Percentiles rank a stretch among this genome's conserved stretches.
These are phyloP conservation scores for Plasmodium cynomolgi DNA, from an alignment of 169 alveolate species.

Conservation along the genomic window DNA sequence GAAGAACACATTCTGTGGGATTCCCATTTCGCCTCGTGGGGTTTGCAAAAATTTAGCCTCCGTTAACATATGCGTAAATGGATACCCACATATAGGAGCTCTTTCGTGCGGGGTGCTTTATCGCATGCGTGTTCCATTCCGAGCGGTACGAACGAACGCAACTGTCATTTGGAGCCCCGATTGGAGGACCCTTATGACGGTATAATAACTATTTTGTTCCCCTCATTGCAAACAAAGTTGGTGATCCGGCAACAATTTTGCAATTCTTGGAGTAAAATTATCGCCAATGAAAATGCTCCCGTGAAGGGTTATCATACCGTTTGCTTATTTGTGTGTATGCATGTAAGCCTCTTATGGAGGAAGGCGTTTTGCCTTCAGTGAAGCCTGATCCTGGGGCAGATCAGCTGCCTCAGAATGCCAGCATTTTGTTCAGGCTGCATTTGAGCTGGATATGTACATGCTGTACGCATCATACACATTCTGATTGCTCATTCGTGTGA, in stretches of 20 bases:
- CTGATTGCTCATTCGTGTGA: background rate
- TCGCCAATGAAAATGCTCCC: background rate
- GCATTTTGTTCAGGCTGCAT: background rate
- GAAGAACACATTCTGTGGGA: background rate
- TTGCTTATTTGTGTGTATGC: background rate
- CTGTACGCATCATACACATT: background rate
- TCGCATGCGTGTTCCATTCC: too few relatives aligned
- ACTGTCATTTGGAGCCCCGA: background rate
- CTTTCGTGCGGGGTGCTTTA: background rate
- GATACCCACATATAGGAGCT: background rate
- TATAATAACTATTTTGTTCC: background rate
- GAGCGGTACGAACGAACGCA: background rate
- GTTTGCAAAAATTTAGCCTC: background rate
- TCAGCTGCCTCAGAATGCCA: background rate
- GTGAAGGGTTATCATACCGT: background rate
- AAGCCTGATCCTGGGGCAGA: background rate
- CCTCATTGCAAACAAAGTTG: background rate
- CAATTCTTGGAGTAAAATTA: background rate
- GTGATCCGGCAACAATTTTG: background rate
- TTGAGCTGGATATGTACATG: background rate
- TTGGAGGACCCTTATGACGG: background rate
- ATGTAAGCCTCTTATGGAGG: background rate
- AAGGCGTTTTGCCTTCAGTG: background rate
- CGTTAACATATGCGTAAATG: background rate
- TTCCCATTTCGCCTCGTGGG: background rate